A percentile compares a stretch with the other conserved stretches of the same genome.
phyloP scores from a whole-genome alignment of 2,329 filamentous ascomycete species.

The Sphaerulina musiva region DNA sequence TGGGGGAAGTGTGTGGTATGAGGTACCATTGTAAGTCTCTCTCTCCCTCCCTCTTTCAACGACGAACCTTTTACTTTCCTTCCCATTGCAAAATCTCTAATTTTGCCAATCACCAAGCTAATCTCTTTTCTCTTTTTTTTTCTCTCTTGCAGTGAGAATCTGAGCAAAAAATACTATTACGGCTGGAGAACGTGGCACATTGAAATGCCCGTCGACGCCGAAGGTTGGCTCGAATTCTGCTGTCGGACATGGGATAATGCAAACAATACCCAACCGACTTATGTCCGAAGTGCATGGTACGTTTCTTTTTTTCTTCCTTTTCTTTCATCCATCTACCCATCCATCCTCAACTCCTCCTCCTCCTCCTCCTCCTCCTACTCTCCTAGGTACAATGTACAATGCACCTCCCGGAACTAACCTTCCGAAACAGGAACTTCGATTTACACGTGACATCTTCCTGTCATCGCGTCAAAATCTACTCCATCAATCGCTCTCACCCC shows the following conservation, averaged over 20 bases:
- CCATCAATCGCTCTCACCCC: slow-evolving; percentile 50
- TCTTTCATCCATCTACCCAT: neutral
- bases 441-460: slow-evolving; percentile 59
- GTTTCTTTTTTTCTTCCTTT: slow-evolving; percentile 6
- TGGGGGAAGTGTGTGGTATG: slow-evolving; percentile 59
- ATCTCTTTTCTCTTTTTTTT: too few species aligned
- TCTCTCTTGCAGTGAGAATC: slow-evolving; percentile 38
- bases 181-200: slow-evolving; percentile 61
- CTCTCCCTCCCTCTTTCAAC: too few species aligned
- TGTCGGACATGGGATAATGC: slow-evolving; percentile 43
- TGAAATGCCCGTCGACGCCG: slow-evolving; percentile 52
- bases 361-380: slow-evolving; percentile 6
- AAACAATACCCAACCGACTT: slow-evolving; percentile 43
- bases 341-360: slow-evolving; percentile 1
- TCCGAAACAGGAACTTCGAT: slow-evolving; percentile 51
- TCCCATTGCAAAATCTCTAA: too few species aligned
- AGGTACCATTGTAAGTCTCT: slow-evolving; percentile 43
- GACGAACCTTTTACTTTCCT: too few species aligned
- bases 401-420: neutral
- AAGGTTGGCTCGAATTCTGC: slow-evolving; percentile 44
- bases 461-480: slow-evolving; percentile 57
- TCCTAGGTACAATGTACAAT: too few species aligned
- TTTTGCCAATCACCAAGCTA: too few species aligned
- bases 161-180: slow-evolving; percentile 57
- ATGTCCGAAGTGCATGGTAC: slow-evolving; percentile 40